Evolutionary conservation across 129 eudicot species (phyloP).

Genomic region (Logfia minima): DNA sequence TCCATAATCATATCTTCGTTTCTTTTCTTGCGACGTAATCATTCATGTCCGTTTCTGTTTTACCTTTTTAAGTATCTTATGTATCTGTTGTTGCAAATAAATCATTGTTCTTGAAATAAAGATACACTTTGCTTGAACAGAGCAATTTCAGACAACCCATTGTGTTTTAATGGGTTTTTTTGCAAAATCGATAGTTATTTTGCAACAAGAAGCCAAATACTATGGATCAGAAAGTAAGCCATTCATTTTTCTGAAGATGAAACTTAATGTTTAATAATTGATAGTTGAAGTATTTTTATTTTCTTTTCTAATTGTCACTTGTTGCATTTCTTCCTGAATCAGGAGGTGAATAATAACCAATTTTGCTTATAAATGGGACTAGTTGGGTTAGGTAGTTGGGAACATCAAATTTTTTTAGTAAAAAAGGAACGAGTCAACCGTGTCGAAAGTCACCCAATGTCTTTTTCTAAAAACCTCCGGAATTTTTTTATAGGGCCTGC

Average conservation of each 20-base stretch:
- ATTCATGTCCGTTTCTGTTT: not conserved
- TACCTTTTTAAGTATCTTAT: not conserved
- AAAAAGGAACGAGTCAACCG: not conserved
- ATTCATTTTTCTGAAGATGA: not conserved
- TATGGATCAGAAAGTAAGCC: not conserved
- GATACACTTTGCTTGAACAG: not conserved
- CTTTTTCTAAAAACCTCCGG: not conserved
- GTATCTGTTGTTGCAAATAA: not conserved
- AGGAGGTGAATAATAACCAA: not conserved
- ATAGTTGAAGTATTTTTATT: not conserved
- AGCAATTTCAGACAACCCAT: not conserved
- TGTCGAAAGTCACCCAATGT: no score
- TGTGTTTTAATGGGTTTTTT: not conserved
- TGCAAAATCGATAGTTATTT: not conserved
- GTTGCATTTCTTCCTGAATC: not conserved
- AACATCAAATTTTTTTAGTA: not conserved
- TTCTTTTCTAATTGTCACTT: not conserved
- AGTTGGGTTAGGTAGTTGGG: not conserved
- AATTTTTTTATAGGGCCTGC: no score
- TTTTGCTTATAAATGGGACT: not conserved
- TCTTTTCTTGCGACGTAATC: not conserved
- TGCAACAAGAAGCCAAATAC: slow-evolving; percentile 10
- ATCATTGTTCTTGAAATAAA: not conserved
- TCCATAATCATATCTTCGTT: not conserved
- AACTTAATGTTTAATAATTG: not conserved